phyloP scores from a whole-genome alignment of 192 early-diverging fungal genomes.

The Backusella tuberculispora region DNA sequence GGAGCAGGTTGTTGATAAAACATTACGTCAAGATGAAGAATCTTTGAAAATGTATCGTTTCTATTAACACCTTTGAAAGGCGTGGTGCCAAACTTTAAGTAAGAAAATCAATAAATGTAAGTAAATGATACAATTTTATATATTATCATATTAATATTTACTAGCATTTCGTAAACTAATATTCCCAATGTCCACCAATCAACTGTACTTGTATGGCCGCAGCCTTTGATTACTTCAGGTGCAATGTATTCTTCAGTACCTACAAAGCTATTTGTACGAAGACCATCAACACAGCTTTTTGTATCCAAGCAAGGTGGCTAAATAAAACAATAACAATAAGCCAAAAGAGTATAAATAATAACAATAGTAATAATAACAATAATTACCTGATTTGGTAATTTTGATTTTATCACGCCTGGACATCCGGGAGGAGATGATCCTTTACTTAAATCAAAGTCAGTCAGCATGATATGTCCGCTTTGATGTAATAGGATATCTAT shows the following conservation, averaged over 20 bases:
- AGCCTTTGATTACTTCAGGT: constrained; percentile 96
- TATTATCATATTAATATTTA: constrained; percentile 15
- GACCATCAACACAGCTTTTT: constrained; percentile 80
- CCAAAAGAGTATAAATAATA: background rate
- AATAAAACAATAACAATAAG: background rate
- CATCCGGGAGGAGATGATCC: constrained; percentile 81
- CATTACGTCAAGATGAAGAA: constrained; percentile 77
- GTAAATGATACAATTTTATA: background rate
- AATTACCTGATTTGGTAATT: constrained; percentile 51
- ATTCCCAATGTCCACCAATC: constrained; percentile 99
- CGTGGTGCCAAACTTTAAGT: constrained; percentile 76
- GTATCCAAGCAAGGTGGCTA: constrained; percentile 80
- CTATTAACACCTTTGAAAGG: constrained; percentile 95
- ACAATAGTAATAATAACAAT: background rate
- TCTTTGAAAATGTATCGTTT: constrained; percentile 88
- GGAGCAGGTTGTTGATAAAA: constrained; percentile 64
- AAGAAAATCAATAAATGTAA: background rate
- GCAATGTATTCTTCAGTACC: constrained; percentile 99
- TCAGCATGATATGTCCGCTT: constrained; percentile 97
- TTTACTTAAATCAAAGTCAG: constrained; percentile 99
- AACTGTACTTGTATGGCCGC: constrained; percentile 91
- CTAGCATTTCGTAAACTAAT: constrained; percentile 97
- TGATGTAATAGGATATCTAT: constrained; percentile 87
- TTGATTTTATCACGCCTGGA: constrained; percentile 66
- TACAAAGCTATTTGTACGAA: constrained; percentile 97